phyloP scores from a whole-genome alignment of 768 basidiomycete genomes.

The Leccinellum rugosiceps region DNA sequence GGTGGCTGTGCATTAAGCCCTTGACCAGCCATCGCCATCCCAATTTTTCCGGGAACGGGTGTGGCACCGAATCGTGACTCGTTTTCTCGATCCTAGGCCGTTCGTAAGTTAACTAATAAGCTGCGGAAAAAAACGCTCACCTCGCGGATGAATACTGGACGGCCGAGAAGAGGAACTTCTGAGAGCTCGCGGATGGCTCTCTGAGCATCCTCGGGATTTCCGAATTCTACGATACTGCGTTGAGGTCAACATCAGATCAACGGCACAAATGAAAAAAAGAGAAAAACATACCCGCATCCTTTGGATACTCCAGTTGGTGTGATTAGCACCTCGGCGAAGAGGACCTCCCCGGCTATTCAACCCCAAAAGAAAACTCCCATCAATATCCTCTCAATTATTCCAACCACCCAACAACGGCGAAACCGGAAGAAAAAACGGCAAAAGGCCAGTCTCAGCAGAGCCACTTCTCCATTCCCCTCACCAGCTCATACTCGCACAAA shows the following conservation, averaged over 20 bases:
- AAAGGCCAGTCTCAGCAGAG: slow-evolving; percentile 36
- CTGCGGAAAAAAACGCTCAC: slow-evolving; percentile 40
- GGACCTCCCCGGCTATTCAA: slow-evolving; percentile 97
- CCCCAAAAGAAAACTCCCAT: slow-evolving; percentile 90
- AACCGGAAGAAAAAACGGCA: slow-evolving; percentile 39
- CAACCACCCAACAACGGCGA: slow-evolving; percentile 46
- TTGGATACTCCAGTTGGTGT: slow-evolving; percentile 97
- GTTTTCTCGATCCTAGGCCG: slow-evolving; percentile 84
- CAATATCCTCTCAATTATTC: slow-evolving; percentile 82
- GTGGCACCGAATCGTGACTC: slow-evolving; percentile 95
- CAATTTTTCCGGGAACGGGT: slow-evolving; percentile 93
- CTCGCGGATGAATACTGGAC: slow-evolving; percentile 96
- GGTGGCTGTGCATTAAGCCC: slow-evolving; percentile 77
- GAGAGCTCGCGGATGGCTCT: slow-evolving; percentile 87
- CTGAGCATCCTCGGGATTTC: slow-evolving; percentile 84
- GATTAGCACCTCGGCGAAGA: slow-evolving; percentile 98
- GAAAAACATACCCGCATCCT: slow-evolving; percentile 88
- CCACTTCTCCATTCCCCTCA: slow-evolving; percentile 32
- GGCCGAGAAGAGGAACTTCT: slow-evolving; percentile 85
- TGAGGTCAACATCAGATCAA: slow-evolving; percentile 11
- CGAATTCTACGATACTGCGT: slow-evolving; percentile 90
- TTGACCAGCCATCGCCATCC: slow-evolving; percentile 94
- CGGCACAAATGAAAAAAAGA: neutral
- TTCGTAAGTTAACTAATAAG: neutral
- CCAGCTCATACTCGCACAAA: slow-evolving; percentile 35